These are phyloP conservation scores for Camelina sativa DNA, from an alignment of 345 rosid genomes.

Conservation along the genomic window DNA sequence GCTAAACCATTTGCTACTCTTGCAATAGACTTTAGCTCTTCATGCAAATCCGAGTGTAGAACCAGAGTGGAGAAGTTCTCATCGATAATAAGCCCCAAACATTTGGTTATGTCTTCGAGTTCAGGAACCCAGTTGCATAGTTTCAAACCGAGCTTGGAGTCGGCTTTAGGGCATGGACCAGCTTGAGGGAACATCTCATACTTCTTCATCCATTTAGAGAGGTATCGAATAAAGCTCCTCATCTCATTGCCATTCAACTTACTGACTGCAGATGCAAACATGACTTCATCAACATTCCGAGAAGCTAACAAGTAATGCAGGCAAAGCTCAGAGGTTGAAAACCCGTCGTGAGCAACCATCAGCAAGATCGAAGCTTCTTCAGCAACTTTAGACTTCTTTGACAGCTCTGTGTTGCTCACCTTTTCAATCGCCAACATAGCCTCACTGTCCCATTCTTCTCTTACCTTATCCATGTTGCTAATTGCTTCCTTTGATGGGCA, in stretches of 20 bases:
- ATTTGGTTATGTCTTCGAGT: slow-evolving; percentile 66
- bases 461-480: slow-evolving; percentile 57
- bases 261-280: slow-evolving; percentile 61
- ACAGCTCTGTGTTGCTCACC: slow-evolving; percentile 42
- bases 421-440: slow-evolving; percentile 62
- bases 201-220: slow-evolving; percentile 84
- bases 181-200: slow-evolving; percentile 80
- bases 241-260: slow-evolving; percentile 73
- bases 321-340: slow-evolving; percentile 70
- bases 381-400: slow-evolving; percentile 51
- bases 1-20: slow-evolving; percentile 59
- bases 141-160: slow-evolving; percentile 54
- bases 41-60: slow-evolving; percentile 65
- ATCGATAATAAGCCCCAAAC: slow-evolving; percentile 68
- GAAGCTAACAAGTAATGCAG: slow-evolving; percentile 75
- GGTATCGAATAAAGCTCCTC: slow-evolving; percentile 59
- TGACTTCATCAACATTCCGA: slow-evolving; percentile 58
- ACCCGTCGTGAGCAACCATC: slow-evolving; percentile 85
- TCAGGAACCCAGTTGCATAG: slow-evolving; percentile 83
- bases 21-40: slow-evolving; percentile 65
- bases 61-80: slow-evolving; percentile 76
- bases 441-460: slow-evolving; percentile 76
- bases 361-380: slow-evolving; percentile 77
- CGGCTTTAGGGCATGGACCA: slow-evolving; percentile 71
- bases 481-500: slow-evolving; percentile 69